Conservation (phyloP, 441 rosid genomes). For the Lagerstroemia fauriei region DNA sequence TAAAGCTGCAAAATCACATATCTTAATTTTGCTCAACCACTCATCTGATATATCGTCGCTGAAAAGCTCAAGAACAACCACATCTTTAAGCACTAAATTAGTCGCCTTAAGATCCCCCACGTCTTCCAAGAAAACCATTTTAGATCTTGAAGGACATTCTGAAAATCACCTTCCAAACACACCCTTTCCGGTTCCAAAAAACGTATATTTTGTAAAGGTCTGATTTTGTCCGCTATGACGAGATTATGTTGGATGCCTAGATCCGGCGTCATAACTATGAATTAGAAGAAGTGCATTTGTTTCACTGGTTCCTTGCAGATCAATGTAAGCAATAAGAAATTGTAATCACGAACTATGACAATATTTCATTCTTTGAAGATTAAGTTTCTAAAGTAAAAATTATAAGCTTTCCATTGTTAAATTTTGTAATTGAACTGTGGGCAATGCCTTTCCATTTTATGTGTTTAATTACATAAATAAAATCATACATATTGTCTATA, state of each 20-base stretch:
- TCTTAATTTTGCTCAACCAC: constrained; percentile 11
- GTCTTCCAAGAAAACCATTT: not conserved
- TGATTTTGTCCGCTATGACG: not conserved
- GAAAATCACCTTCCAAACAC: not conserved
- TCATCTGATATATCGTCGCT: not conserved
- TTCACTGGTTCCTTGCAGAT: not conserved
- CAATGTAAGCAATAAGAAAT: not conserved
- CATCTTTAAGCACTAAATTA: not conserved
- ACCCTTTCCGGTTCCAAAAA: not conserved
- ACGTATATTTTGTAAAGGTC: not conserved
- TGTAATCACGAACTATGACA: too few species aligned
- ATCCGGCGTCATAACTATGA: too few species aligned
- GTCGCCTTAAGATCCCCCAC: not conserved
- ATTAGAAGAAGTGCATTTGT: not conserved
- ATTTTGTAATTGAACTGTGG: too few species aligned
- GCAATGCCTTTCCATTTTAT: too few species aligned
- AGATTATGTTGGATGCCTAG: not conserved
- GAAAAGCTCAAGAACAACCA: constrained; percentile 3
- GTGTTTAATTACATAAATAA: too few species aligned
- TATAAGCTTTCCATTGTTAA: too few species aligned
- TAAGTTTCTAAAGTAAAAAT: too few species aligned
- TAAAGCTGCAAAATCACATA: not conserved
- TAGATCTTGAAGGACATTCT: not conserved
- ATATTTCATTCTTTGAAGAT: too few species aligned
- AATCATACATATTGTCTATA: too few species aligned